phyloP scores from a whole-genome alignment of 2,329 filamentous ascomycete genomes.

The Colletotrichum lindemuthianum region DNA sequence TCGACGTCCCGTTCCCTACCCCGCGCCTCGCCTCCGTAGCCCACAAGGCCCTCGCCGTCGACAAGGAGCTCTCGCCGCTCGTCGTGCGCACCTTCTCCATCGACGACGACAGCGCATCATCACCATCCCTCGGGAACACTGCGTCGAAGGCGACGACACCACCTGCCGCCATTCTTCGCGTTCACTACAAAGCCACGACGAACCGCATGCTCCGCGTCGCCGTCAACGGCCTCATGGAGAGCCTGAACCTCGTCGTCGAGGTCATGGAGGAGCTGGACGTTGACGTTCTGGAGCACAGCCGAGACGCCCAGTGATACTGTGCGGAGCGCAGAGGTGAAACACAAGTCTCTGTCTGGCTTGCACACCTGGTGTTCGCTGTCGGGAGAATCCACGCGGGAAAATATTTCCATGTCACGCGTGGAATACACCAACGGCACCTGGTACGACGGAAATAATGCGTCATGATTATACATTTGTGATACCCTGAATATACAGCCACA shows the following conservation, averaged over 20 bases:
- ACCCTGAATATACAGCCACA: constrained; percentile 33
- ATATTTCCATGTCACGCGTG: constrained; percentile 7
- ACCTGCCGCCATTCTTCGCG: constrained; percentile 67
- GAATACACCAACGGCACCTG: background rate
- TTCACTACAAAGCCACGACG: constrained; percentile 86
- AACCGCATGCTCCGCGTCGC: constrained; percentile 97
- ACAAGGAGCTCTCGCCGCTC: constrained; percentile 87
- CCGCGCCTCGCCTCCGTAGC: constrained; percentile 81
- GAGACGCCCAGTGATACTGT: background rate
- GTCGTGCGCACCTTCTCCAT: constrained; percentile 79
- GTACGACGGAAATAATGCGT: constrained; percentile 13
- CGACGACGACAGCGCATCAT: constrained; percentile 37
- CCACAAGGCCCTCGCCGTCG: constrained; percentile 80
- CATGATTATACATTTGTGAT: constrained; percentile 30
- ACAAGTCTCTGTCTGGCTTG: background rate
- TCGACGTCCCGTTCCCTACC: constrained; percentile 85
- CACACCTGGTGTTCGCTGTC: background rate
- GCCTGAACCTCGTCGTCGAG: constrained; percentile 81
- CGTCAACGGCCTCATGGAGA: constrained; percentile 97
- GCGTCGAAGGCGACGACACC: constrained; percentile 7
- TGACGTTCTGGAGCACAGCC: constrained; percentile 70
- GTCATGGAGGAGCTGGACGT: constrained; percentile 92
- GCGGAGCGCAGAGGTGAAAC: constrained; percentile 1
- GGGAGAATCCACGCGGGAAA: background rate
- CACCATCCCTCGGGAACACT: background rate